Conservation (phyloP, 306 rosid species). For the Prinsepia uniflora region DNA sequence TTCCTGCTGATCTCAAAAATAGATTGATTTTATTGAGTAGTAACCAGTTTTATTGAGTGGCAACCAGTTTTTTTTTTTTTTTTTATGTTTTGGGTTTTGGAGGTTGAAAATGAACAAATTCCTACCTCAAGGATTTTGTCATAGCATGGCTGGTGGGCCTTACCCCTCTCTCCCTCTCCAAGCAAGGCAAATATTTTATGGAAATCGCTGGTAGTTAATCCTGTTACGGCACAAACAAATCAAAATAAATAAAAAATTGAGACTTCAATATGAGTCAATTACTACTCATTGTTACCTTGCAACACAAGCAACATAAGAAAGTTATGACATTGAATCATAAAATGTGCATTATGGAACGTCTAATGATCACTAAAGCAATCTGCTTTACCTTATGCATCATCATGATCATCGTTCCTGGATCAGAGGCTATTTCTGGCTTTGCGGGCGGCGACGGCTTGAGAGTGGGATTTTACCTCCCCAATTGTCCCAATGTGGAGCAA, state of each 20-base stretch:
- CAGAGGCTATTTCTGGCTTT: neutral
- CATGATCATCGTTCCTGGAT: conserved; percentile 3
- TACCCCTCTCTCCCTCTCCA: neutral
- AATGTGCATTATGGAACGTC: neutral
- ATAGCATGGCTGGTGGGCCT: neutral
- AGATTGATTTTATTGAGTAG: too few relatives aligned
- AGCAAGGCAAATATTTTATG: neutral
- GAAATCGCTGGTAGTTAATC: neutral
- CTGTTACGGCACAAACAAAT: neutral
- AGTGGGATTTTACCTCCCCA: conserved; percentile 30
- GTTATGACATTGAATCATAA: too few relatives aligned
- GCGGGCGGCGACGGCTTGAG: neutral
- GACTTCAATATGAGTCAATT: neutral
- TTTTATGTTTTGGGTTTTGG: neutral
- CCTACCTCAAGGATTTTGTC: neutral
- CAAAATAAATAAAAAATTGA: too few relatives aligned
- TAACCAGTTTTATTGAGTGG: neutral
- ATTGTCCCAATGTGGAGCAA: conserved; percentile 48
- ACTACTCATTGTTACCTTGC: too few relatives aligned
- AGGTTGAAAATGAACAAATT: neutral
- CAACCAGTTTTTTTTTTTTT: neutral
- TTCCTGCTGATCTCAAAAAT: too few relatives aligned
- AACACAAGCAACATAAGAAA: too few relatives aligned
- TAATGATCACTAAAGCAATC: neutral
- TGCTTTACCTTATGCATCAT: conserved; percentile 14